Percentiles rank a stretch among this genome's conserved stretches.
Evolutionary conservation across 768 basidiomycete species (phyloP).

Genomic region (Russula vinacea): DNA sequence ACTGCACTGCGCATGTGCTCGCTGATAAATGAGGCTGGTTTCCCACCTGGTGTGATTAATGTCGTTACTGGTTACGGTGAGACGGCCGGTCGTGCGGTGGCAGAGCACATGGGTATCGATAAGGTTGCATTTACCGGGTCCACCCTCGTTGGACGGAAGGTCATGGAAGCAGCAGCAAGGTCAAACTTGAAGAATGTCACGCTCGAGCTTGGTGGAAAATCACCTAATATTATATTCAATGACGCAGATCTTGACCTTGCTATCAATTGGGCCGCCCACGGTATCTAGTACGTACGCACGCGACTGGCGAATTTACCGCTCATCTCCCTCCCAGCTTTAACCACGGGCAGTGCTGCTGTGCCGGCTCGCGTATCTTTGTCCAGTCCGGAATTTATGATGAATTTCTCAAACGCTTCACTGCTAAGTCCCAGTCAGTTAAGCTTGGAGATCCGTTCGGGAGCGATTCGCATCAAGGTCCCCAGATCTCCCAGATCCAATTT

Average conservation of each 20-base stretch:
- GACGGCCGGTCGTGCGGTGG: constrained; percentile 55
- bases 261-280: constrained; percentile 55
- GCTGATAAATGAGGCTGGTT: constrained; percentile 54
- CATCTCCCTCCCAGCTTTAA: constrained; percentile 54
- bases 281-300: constrained; percentile 49
- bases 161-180: constrained; percentile 57
- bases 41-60: constrained; percentile 64
- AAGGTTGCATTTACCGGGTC: constrained; percentile 71
- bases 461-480: constrained; percentile 69
- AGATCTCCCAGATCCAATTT: constrained; percentile 72
- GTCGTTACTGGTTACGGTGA: constrained; percentile 54
- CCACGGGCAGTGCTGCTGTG: constrained; percentile 75
- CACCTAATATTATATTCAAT: constrained; percentile 58
- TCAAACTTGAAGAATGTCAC: constrained; percentile 68
- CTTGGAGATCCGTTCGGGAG: constrained; percentile 66
- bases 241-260: constrained; percentile 59
- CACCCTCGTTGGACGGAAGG: constrained; percentile 58
- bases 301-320: background rate
- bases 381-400: constrained; percentile 76
- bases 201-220: constrained; percentile 73
- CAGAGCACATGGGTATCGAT: constrained; percentile 54
- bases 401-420: constrained; percentile 61
- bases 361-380: constrained; percentile 79
- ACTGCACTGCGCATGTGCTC: constrained; percentile 47
- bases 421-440: constrained; percentile 51